These are phyloP conservation scores for Piloderma croceum DNA, from an alignment of 768 basidiomycete species.

Conservation along the genomic window DNA sequence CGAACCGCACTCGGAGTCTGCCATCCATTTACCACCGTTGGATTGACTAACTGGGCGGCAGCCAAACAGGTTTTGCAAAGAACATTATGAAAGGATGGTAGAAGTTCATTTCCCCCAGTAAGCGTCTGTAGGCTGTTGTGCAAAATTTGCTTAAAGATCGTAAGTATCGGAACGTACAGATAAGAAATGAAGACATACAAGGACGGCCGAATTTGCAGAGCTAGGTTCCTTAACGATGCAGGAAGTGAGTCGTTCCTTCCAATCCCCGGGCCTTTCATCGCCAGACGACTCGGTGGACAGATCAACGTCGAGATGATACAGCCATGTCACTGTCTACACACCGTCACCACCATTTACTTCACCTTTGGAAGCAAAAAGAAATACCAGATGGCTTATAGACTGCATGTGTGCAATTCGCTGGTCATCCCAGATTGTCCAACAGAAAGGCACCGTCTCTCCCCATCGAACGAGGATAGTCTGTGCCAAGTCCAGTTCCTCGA, in stretches of 20 bases:
- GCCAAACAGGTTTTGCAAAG: slow-evolving; percentile 19
- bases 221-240: slow-evolving; percentile 6
- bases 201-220: slow-evolving; percentile 20
- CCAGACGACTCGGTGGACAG: slow-evolving; percentile 1
- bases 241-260: slow-evolving; percentile 1
- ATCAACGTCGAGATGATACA: slow-evolving; percentile 35
- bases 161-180: too few species aligned
- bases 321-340: slow-evolving; percentile 49
- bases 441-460: slow-evolving; percentile 55
- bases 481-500: slow-evolving; percentile 32
- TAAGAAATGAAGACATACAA: slow-evolving; percentile 19
- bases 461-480: slow-evolving; percentile 52
- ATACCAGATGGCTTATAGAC: slow-evolving; percentile 43
- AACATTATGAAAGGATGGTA: slow-evolving; percentile 22
- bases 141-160: slow-evolving; percentile 21
- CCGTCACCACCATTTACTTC: not conserved
- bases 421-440: slow-evolving; percentile 61
- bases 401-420: slow-evolving; percentile 44
- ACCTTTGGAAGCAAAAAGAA: slow-evolving; percentile 10
- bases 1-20: too few species aligned
- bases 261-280: slow-evolving; percentile 1
- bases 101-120: slow-evolving; percentile 10
- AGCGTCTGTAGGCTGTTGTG: slow-evolving; percentile 16
- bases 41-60: slow-evolving; percentile 7
- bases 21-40: too few species aligned